These are phyloP conservation scores for Aspergillus pseudoglaucus DNA, from an alignment of 2,329 filamentous ascomycete species.

Conservation along the genomic window DNA sequence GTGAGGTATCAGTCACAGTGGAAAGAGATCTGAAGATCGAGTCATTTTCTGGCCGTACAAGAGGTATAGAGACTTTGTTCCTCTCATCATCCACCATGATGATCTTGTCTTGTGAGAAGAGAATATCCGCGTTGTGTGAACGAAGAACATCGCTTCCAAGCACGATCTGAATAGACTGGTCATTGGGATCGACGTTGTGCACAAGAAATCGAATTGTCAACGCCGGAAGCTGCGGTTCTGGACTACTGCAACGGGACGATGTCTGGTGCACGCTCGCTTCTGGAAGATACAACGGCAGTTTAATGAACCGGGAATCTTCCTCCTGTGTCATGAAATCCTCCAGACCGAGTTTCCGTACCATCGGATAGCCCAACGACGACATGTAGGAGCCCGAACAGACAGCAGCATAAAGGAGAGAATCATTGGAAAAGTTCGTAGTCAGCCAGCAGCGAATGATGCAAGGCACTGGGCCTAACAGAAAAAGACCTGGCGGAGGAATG, in stretches of 20 bases:
- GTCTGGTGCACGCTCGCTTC: conserved; percentile 74
- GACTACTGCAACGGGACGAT: conserved; percentile 65
- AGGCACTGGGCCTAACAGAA: conserved; percentile 80
- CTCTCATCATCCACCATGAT: conserved; percentile 79
- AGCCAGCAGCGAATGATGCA: conserved; percentile 96
- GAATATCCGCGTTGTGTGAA: conserved; percentile 77
- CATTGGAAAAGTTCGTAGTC: conserved; percentile 81
- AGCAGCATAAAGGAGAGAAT: conserved; percentile 81
- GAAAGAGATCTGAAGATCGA: conserved; percentile 68
- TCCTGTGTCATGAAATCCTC: conserved; percentile 59
- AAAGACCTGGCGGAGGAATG: conserved; percentile 74
- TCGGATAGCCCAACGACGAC: conserved; percentile 69
- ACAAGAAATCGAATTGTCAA: conserved; percentile 75
- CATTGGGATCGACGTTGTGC: conserved; percentile 44
- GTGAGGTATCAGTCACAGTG: conserved; percentile 42
- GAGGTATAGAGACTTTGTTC: conserved; percentile 80
- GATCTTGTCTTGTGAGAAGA: conserved; percentile 88
- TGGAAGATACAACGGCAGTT: conserved; percentile 78
- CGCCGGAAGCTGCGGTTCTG: conserved; percentile 72
- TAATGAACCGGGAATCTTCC: conserved; percentile 62
- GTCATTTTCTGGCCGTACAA: conserved; percentile 88
- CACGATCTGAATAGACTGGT: conserved; percentile 69
- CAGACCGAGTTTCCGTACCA: conserved; percentile 69
- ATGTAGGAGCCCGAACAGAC: conserved; percentile 87
- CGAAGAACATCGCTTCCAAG: conserved; percentile 84